These are phyloP conservation scores for Trichoderma virens DNA, from an alignment of 495 filamentous ascomycete genomes.

Conservation along the genomic window DNA sequence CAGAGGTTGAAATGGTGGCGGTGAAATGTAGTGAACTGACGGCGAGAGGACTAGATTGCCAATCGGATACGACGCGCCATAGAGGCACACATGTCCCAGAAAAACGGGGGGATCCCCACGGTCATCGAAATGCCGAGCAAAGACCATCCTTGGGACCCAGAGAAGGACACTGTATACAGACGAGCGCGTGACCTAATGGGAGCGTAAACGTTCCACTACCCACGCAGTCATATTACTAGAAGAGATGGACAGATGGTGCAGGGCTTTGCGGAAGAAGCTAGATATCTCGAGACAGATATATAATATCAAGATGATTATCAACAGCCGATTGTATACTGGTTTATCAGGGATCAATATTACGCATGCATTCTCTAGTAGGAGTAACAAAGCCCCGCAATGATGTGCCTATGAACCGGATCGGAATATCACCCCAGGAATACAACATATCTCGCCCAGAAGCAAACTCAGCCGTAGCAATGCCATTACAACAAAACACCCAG, in stretches of 20 bases:
- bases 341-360: not conserved
- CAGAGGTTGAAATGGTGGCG: not conserved
- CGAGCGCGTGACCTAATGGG: conserved; percentile 88
- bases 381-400: not conserved
- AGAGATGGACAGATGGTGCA: too few species aligned
- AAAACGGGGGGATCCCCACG: conserved; percentile 69
- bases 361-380: not conserved
- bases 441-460: not conserved
- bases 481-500: not conserved
- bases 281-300: not conserved
- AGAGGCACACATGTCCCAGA: conserved; percentile 62
- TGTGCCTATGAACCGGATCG: not conserved
- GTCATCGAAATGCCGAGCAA: conserved; percentile 96
- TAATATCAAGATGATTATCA: not conserved
- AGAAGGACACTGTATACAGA: conserved; percentile 96
- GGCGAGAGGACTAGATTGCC: conserved; percentile 49
- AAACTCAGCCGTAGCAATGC: conserved; percentile 1
- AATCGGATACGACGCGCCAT: conserved; percentile 83
- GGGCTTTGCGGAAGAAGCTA: too few species aligned
- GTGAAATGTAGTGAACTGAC: not conserved
- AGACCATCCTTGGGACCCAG: conserved; percentile 97
- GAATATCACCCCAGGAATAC: not conserved
- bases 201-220: conserved; percentile 62
- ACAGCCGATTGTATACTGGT: not conserved
- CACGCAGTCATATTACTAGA: too few species aligned